Evolutionary conservation across 805 yeast genomes (phyloP).

Genomic region (Zygosaccharomyces rouxii): DNA sequence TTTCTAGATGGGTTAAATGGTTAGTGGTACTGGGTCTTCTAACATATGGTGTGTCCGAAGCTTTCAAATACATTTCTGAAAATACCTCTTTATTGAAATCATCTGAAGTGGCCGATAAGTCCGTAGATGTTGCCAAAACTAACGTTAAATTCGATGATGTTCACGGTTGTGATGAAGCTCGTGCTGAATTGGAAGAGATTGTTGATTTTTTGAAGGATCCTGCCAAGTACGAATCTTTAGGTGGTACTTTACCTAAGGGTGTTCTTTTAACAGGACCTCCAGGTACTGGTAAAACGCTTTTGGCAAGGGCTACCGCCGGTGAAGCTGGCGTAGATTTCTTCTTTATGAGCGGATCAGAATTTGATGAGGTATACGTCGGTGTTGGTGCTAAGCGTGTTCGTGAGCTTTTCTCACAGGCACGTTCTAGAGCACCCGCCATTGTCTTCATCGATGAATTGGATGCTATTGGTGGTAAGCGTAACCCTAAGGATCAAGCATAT

Average conservation of each 20-base stretch:
- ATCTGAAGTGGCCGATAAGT: constrained; percentile 67
- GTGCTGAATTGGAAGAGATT: constrained; percentile 94
- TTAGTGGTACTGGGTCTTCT: constrained; percentile 73
- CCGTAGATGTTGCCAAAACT: constrained; percentile 78
- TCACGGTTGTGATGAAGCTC: constrained; percentile 97
- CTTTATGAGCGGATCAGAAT: constrained; percentile 97
- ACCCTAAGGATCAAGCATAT: constrained; percentile 96
- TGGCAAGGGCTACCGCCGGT: constrained; percentile 98
- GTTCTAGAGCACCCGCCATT: constrained; percentile 94
- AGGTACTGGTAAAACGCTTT: constrained; percentile 95
- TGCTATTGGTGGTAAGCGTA: constrained; percentile 97
- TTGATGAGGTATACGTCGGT: constrained; percentile 97
- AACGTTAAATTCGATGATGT: constrained; percentile 90
- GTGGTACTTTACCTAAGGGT: constrained; percentile 97
- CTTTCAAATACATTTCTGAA: constrained; percentile 75
- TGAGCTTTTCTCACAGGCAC: constrained; percentile 87
- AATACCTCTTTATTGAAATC: constrained; percentile 63
- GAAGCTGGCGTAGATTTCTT: constrained; percentile 99
- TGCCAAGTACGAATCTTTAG: constrained; percentile 89
- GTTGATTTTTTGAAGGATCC: constrained; percentile 98
- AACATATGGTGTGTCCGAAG: constrained; percentile 76
- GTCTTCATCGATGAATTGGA: constrained; percentile 96
- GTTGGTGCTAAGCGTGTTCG: constrained; percentile 98
- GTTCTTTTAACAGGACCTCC: constrained; percentile 97
- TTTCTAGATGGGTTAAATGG: constrained; percentile 88